Base-by-base conservation (phyloP, 1,284 basidiomycete genomes). In the Lignosus rhinocerotis region DNA sequence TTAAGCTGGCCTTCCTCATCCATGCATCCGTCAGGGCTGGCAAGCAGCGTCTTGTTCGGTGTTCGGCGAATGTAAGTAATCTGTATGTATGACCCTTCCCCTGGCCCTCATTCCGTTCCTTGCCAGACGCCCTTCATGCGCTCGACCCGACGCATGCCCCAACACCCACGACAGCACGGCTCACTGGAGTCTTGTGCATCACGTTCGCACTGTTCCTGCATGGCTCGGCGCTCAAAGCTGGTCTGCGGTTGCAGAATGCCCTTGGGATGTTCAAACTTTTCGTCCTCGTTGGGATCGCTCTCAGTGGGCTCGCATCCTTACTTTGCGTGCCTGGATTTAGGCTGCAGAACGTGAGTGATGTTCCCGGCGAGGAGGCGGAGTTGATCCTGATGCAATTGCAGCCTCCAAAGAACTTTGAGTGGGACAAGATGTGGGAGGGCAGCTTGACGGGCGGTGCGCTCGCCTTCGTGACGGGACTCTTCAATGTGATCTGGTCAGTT, bases 211-310 rank as follows among this genome's bases (percentile, higher is more conserved):
- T 86, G 53, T 25, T 85, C 21, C 73, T 87, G 2, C 90, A 92
- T 61, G 83, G 85, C 3, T 78, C 73, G 1, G 74, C 78, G 47
- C 73, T 84, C 32, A 78, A 79, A 43, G 80, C 78, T 70, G 90
- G 90, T 1, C 63, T 92, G 0, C 80, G 78, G 6, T 71, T 92
- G 10, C 87, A 90, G 68, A 90, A 92, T 64, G 64, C 73, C 0
- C 77, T 92, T 0, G 88, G 86, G n/a, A 62, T 79, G 34, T 82
- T 87, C 72, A 91, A 90, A 65, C 70, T 91, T 19, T 46, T 82
- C 31, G 76, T 87, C 25, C 76, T 92, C n/a, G 65, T 78, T 0
- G 69, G 80, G 0, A 81, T 92, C 54, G 78, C 82, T 0, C 58
- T 81, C n/a, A 80, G 79, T n/a, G 87, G 89, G 0, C 66, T 89